A percentile compares a stretch with the other conserved stretches of the same genome.
phyloP scores from a whole-genome alignment of 139 green algal species.

The Coelastrella sp. region DNA sequence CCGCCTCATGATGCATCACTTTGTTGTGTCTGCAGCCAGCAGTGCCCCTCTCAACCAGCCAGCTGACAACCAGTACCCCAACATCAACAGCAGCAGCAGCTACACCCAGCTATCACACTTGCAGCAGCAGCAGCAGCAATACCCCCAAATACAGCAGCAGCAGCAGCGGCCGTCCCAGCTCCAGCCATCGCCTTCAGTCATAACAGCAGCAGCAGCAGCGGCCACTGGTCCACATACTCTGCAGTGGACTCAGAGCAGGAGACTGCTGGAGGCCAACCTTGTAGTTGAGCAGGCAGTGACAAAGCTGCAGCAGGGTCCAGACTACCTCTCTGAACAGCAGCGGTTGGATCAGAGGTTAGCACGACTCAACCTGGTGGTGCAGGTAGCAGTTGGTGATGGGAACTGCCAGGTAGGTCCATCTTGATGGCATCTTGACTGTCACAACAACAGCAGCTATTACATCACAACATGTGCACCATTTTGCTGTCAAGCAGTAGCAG shows the following conservation, averaged over 20 bases:
- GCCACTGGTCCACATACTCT: background rate
- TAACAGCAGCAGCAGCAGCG: slow-evolving; percentile 22
- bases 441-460: too few relatives aligned
- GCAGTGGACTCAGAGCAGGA: slow-evolving; percentile 28
- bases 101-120: too few relatives aligned
- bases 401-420: slow-evolving; percentile 37
- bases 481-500: too few relatives aligned
- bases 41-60: too few relatives aligned
- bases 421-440: background rate
- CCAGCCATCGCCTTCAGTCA: background rate
- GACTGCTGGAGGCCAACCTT: slow-evolving; percentile 11
- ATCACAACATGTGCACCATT: too few relatives aligned
- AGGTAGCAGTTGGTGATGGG: slow-evolving; percentile 6
- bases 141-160: too few relatives aligned
- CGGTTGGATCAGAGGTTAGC: slow-evolving; percentile 29
- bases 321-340: slow-evolving; percentile 15
- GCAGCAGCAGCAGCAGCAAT: too few relatives aligned
- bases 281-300: slow-evolving; percentile 16
- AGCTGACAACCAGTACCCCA: too few relatives aligned
- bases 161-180: background rate
- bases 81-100: too few relatives aligned
- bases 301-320: slow-evolving; percentile 25
- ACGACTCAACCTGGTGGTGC: slow-evolving; percentile 14
- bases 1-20: too few relatives aligned
- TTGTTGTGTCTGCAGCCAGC: too few relatives aligned